These are phyloP conservation scores for Claviceps monticola DNA, from an alignment of 2,329 filamentous ascomycete species.

Conservation along the genomic window DNA sequence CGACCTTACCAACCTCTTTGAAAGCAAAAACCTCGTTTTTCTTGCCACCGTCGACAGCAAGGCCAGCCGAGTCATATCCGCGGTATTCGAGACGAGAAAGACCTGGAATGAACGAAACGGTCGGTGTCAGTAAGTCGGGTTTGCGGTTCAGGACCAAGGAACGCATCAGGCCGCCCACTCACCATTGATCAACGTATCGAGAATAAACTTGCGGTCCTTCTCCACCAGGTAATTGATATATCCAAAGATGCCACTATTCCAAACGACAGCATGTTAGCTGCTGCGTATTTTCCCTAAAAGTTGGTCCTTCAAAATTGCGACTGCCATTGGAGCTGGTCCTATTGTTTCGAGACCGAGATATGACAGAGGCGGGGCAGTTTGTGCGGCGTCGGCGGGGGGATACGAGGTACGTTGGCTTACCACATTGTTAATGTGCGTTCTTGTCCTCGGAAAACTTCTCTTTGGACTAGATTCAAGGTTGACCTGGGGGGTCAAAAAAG, in stretches of 20 bases:
- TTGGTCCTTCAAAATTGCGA: background rate
- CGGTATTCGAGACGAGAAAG: conserved; percentile 94
- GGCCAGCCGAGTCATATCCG: conserved; percentile 93
- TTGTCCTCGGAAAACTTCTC: conserved; percentile 3
- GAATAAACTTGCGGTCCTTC: conserved; percentile 93
- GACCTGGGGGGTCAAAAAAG: background rate
- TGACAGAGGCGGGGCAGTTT: conserved; percentile 4
- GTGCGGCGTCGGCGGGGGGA: conserved; percentile 7
- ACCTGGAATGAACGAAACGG: conserved; percentile 36
- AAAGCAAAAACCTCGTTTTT: conserved; percentile 94
- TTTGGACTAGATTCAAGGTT: conserved; percentile 1
- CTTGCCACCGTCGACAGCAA: conserved; percentile 95
- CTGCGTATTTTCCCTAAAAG: background rate
- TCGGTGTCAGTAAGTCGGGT: conserved; percentile 6
- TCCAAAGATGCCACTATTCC: conserved; percentile 75
- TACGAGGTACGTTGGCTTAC: conserved; percentile 7
- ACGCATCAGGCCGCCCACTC: conserved; percentile 22
- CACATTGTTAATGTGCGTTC: conserved; percentile 11
- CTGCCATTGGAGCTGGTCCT: conserved; percentile 1
- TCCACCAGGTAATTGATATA: conserved; percentile 99
- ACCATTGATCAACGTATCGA: conserved; percentile 95
- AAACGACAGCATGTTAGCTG: conserved; percentile 14
- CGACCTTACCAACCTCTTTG: conserved; percentile 99
- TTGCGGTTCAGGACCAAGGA: background rate
- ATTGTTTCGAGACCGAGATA: background rate